These are phyloP conservation scores for Colletotrichum graminicola DNA, from an alignment of 2,329 filamentous ascomycete genomes.

Conservation along the genomic window DNA sequence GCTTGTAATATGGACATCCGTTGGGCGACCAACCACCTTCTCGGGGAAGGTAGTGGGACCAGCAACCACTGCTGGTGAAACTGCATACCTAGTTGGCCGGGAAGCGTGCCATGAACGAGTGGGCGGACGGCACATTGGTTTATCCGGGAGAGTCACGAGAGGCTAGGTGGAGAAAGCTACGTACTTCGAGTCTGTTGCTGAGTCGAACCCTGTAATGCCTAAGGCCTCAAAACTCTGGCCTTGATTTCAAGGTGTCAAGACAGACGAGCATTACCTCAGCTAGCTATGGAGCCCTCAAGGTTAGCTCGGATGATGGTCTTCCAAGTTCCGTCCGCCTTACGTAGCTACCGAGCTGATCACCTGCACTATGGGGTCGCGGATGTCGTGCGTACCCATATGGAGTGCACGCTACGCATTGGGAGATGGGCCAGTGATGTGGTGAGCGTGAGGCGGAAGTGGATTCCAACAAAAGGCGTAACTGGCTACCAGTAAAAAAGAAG, in stretches of 20 bases:
- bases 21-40: neutral
- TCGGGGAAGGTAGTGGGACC: neutral
- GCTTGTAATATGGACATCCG: neutral
- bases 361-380: neutral
- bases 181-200: neutral
- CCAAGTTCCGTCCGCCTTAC: conserved; percentile 1
- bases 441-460: neutral
- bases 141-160: neutral
- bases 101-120: too few relatives aligned
- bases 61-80: neutral
- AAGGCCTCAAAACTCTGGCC: neutral
- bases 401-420: neutral
- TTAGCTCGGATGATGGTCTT: neutral
- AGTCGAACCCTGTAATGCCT: neutral
- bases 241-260: neutral
- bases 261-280: neutral
- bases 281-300: neutral
- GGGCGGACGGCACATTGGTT: neutral
- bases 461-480: neutral
- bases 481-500: neutral
- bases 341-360: conserved; percentile 14
- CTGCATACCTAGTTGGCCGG: neutral
- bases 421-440: neutral
- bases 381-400: neutral
- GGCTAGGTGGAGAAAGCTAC: neutral